phyloP scores from a whole-genome alignment of 2,329 filamentous ascomycete genomes.

The Tolypocladium amazonense region DNA sequence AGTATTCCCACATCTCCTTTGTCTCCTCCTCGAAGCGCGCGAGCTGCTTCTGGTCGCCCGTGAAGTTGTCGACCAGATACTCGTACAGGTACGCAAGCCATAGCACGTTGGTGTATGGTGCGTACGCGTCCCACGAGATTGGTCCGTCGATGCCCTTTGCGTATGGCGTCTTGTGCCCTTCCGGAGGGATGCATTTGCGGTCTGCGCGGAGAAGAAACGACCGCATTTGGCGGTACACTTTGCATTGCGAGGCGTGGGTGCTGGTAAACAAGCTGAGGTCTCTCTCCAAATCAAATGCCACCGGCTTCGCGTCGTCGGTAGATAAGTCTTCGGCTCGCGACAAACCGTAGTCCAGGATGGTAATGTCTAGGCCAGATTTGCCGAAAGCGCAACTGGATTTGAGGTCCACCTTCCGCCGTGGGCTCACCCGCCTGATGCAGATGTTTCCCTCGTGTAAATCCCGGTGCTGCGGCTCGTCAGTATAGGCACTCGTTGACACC shows the following conservation, averaged over 20 bases:
- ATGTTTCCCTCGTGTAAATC: slow-evolving; percentile 57
- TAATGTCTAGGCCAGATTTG: slow-evolving; percentile 51
- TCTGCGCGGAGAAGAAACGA: slow-evolving; percentile 44
- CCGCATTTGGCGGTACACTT: slow-evolving; percentile 52
- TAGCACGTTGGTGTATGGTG: slow-evolving; percentile 53
- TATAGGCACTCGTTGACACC: background rate
- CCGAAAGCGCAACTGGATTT: slow-evolving; percentile 34
- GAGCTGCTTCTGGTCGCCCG: slow-evolving; percentile 34
- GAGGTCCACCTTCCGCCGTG: slow-evolving; percentile 19
- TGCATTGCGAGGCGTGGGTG: slow-evolving; percentile 48
- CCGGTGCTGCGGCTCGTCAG: slow-evolving; percentile 37
- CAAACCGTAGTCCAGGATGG: slow-evolving; percentile 55
- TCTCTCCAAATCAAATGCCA: slow-evolving; percentile 49
- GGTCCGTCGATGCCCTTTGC: slow-evolving; percentile 32
- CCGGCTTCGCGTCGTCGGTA: slow-evolving; percentile 23
- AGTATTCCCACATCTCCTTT: slow-evolving; percentile 40
- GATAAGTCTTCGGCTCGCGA: slow-evolving; percentile 42
- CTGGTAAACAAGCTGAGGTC: slow-evolving; percentile 51
- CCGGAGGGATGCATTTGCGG: slow-evolving; percentile 36
- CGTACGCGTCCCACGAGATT: slow-evolving; percentile 43
- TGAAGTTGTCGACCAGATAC: slow-evolving; percentile 38
- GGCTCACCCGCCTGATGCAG: slow-evolving; percentile 38
- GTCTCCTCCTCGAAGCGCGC: slow-evolving; percentile 35
- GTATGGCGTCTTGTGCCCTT: slow-evolving; percentile 36
- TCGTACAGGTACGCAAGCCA: slow-evolving; percentile 54